Base-by-base conservation (phyloP, 164 flowering plant species). In the Tetrastigma voinierianum region DNA sequence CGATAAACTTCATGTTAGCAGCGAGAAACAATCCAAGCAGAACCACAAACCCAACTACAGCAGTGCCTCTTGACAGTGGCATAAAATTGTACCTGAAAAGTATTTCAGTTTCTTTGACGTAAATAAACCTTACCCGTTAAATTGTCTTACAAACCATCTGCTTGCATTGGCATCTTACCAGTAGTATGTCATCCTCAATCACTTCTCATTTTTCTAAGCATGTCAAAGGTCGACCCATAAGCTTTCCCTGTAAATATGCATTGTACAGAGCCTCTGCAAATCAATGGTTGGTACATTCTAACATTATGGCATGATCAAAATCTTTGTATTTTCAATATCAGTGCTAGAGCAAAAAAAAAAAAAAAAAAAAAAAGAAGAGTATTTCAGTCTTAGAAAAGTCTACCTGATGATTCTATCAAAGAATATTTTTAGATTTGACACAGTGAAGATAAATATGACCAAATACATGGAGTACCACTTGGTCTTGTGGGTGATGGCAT, bases 51-150 rank as follows among this genome's bases (percentile, higher is more conserved):
- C 99, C 99, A 72, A 90, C 87, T 12, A 62, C 97, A 19, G 97
- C 91, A 56, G 97, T 80, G 43, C 99, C 99, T 76, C 97, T 84
- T 21, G 97, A 88, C 54, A 95, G 80, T 2, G 99, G 97, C 99
- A 90, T 95, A 78, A 92, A 95, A 71, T 90, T 92, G 80, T 92
- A 95, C 99, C 99, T 95, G 86, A 52, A 74, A 77, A 19, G 15
- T 61, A 18, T 15, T 61, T 16, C 20, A 40, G 15, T 19, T 54
- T 18, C 44, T 51, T 16, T 16, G 18, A 47, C 40, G 43, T 24
- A 51, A 69, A 44, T 55, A 51, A 12, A 32, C 7, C 40, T 8
- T 17, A 20, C n/a, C n/a, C n/a, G n/a, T n/a, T 1, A 16, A 57
- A 51, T 57, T 57, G 12, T 32, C 13, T 19, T 24, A 70, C 23